These are phyloP conservation scores for Jacaranda mimosifolia DNA, from an alignment of 257 asterid species.

Conservation along the genomic window DNA sequence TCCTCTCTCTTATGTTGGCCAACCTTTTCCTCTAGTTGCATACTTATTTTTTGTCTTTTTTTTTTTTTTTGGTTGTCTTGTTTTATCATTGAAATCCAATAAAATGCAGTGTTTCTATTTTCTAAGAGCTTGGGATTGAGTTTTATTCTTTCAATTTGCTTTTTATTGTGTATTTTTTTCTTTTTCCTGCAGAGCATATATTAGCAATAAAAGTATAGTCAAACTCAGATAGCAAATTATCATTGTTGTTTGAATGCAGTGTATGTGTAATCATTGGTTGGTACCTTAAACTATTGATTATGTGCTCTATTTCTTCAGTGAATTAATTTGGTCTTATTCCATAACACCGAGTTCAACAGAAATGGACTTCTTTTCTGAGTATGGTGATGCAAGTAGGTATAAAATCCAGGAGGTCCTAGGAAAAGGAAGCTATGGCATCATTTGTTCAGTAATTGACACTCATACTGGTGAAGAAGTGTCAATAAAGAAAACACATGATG, in stretches of 20 bases:
- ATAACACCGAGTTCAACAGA: slow-evolving; percentile 69
- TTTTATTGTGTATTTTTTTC: slow-evolving; percentile 8
- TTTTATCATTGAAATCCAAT: not conserved
- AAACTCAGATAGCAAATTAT: not conserved
- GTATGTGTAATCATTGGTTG: not conserved
- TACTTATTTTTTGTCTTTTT: no score
- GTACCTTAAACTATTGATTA: slow-evolving; percentile 22
- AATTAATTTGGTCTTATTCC: slow-evolving; percentile 7
- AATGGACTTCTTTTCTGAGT: slow-evolving; percentile 93
- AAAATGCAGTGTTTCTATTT: slow-evolving; percentile 41
- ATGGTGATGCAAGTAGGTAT: slow-evolving; percentile 90
- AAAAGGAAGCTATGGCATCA: slow-evolving; percentile 90
- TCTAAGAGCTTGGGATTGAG: slow-evolving; percentile 42
- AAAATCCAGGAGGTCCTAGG: slow-evolving; percentile 86
- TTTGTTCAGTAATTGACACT: slow-evolving; percentile 83
- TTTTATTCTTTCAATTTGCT: slow-evolving; percentile 37
- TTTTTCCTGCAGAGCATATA: slow-evolving; percentile 5
- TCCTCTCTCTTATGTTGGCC: not conserved
- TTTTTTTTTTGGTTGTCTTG: slow-evolving; percentile 22
- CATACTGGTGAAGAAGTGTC: slow-evolving; percentile 83
- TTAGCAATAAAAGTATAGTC: not conserved
- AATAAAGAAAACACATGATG: slow-evolving; percentile 79
- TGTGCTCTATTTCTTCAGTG: slow-evolving; percentile 9
- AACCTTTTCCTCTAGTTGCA: slow-evolving; percentile 16
- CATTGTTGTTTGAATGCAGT: not conserved